Evolutionary conservation across 2,329 filamentous ascomycete species (phyloP), one percentile per base, ranked within the genome.

Genomic region (Plenodomus lindquistii): DNA sequence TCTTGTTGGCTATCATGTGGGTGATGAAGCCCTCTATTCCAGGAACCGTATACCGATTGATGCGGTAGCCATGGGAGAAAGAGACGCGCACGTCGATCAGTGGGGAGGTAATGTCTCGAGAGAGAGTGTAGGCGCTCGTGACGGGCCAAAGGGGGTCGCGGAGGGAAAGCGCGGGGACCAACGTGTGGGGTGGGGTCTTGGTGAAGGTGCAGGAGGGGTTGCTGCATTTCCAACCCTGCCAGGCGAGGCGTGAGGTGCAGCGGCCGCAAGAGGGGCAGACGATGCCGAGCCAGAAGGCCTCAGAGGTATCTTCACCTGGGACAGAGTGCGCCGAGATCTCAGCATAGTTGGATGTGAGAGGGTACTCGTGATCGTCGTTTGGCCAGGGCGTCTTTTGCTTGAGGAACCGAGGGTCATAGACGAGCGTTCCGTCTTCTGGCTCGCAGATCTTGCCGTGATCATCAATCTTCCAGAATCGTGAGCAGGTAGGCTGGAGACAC

Each of bases 251-350:
- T 2, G 83, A 77, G 36, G 78, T 84, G 58, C 87, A 89, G 35
- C 82, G 79, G 0, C 76, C 73, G 54, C 88, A 91, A 1, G 71
- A 50, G 0, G 83, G 84, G 57, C 88, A 92, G 2, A 87, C 81
- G 39, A 90, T 81, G 0, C 87, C 88, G 42, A 76, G 75, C 60
- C 83, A 86, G 46, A 80, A 83, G 8, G 75, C 67, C 2, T 74
- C 71, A 10, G 81, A 78, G 0, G 80, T 78, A 3, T 81, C 79
- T 45, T 77, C 73, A 4, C 76, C 75, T 1, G 70, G 57, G 4
- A 73, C 61, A 0, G 72, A 66, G 13, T 73, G 71, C 0, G 68
- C 56, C 1, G 71, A 61, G 9, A 76, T 42, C 8, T 57, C 48
- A 1, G 53, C 51, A n/a, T 42, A 27, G 24, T 54, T 55, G 2